Evolutionary conservation across 202 grass and related monocot genomes (phyloP).

Genomic region (Elaeis oleifera): DNA sequence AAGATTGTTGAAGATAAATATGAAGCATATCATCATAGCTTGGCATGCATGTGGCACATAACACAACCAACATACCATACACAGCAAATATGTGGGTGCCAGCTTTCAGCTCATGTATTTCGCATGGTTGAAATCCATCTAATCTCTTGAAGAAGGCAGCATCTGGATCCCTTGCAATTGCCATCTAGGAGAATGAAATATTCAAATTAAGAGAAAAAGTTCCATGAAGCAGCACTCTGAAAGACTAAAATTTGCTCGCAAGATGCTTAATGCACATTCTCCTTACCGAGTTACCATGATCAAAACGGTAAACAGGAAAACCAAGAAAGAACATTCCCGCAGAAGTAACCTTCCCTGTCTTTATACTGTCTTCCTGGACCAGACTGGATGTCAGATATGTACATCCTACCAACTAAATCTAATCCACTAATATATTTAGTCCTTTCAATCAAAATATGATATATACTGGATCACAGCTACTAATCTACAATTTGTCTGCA

Average conservation of each 20-base stretch:
- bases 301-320: slow-evolving; percentile 92
- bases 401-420: neutral
- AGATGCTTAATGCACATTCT: no score
- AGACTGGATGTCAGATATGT: slow-evolving; percentile 2
- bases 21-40: slow-evolving; percentile 2
- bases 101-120: slow-evolving; percentile 94
- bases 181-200: slow-evolving; percentile 32
- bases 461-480: no score
- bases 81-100: slow-evolving; percentile 89
- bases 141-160: slow-evolving; percentile 96
- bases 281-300: slow-evolving; percentile 61
- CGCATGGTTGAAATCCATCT: slow-evolving; percentile 95
- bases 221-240: slow-evolving; percentile 7
- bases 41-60: no score
- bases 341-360: slow-evolving; percentile 82
- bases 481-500: no score
- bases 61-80: slow-evolving; percentile 54
- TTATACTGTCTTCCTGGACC: slow-evolving; percentile 75
- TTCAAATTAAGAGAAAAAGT: slow-evolving; percentile 9
- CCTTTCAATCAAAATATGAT: no score
- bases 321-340: slow-evolving; percentile 96
- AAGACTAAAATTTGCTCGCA: slow-evolving; percentile 1
- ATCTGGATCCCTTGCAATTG: slow-evolving; percentile 70
- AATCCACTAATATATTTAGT: neutral
- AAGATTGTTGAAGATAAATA: slow-evolving; percentile 7